Percentiles rank a stretch among this genome's conserved stretches.
Conservation (phyloP, 768 basidiomycete genomes). For the Mycena vulgaris region DNA sequence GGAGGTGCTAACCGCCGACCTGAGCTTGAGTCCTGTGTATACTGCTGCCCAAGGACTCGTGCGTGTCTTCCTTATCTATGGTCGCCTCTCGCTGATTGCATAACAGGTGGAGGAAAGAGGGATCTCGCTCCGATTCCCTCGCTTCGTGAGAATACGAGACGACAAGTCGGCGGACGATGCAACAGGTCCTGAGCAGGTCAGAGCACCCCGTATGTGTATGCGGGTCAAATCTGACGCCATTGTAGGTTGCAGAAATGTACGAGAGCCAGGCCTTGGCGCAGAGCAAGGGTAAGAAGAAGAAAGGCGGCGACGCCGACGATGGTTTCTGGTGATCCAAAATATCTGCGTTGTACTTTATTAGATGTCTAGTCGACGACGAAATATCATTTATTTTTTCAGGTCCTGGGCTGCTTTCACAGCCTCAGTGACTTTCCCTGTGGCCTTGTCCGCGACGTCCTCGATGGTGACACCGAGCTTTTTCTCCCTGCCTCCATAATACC, state of each 20-base stretch:
- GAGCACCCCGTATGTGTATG: slow-evolving; percentile 33
- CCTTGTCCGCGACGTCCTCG: slow-evolving; percentile 46
- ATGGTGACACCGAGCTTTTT: slow-evolving; percentile 64
- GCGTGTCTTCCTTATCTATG: slow-evolving; percentile 43
- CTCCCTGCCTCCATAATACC: slow-evolving; percentile 91
- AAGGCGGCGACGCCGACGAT: slow-evolving; percentile 79
- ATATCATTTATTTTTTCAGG: slow-evolving; percentile 38
- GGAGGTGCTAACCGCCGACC: slow-evolving; percentile 98
- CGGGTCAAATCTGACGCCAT: slow-evolving; percentile 14
- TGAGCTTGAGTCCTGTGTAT: slow-evolving; percentile 96
- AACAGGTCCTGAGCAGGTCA: slow-evolving; percentile 92
- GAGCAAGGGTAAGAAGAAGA: slow-evolving; percentile 78
- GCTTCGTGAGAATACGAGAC: slow-evolving; percentile 93
- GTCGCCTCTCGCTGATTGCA: slow-evolving; percentile 19
- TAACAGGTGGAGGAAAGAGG: slow-evolving; percentile 87
- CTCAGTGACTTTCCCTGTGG: slow-evolving; percentile 62
- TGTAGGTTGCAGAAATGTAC: slow-evolving; percentile 94
- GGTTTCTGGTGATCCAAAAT: slow-evolving; percentile 76
- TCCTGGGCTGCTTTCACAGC: slow-evolving; percentile 61
- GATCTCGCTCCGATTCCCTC: slow-evolving; percentile 95
- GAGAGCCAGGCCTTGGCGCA: slow-evolving; percentile 89
- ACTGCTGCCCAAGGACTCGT: slow-evolving; percentile 95
- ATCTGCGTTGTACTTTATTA: slow-evolving; percentile 41
- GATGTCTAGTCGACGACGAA: slow-evolving; percentile 37
- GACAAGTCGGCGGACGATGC: slow-evolving; percentile 95